These are phyloP conservation scores for Smallanthus sonchifolius DNA, from an alignment of 129 eudicot species.

Conservation along the genomic window DNA sequence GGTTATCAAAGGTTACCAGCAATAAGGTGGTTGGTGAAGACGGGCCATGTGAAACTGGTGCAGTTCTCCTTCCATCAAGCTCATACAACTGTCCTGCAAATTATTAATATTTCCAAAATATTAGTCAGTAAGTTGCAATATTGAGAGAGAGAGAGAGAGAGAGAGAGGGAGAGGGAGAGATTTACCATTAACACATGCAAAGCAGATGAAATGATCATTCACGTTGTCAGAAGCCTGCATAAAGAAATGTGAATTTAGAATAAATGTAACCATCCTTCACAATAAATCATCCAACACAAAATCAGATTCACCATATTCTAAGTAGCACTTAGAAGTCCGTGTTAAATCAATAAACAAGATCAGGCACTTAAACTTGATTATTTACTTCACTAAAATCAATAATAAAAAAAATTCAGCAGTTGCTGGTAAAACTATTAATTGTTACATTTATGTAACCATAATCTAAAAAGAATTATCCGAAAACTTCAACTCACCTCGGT, in stretches of 20 bases:
- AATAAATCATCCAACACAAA: not conserved
- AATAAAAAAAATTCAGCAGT: not conserved
- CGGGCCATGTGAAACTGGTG: slow-evolving; percentile 75
- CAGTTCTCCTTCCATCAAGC: slow-evolving; percentile 87
- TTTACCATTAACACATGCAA: slow-evolving; percentile 67
- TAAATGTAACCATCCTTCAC: not conserved
- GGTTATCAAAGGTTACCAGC: slow-evolving; percentile 40
- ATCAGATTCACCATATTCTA: not conserved
- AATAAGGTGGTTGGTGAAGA: slow-evolving; percentile 65
- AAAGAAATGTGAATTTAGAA: slow-evolving; percentile 9
- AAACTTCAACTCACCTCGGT: slow-evolving; percentile 57
- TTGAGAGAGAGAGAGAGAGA: slow-evolving; percentile 10
- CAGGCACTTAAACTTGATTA: not conserved
- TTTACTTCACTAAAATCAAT: not conserved
- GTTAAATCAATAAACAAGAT: not conserved
- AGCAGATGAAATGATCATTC: slow-evolving; percentile 86
- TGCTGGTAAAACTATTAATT: not conserved
- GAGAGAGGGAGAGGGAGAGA: slow-evolving; percentile 24
- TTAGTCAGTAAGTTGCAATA: not conserved
- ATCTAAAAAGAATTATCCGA: not conserved
- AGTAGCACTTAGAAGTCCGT: not conserved
- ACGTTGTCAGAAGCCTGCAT: slow-evolving; percentile 77
- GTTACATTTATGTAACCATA: not conserved
- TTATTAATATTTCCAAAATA: not conserved
- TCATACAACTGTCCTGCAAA: slow-evolving; percentile 72